These are phyloP conservation scores for Malus orientalis DNA, from an alignment of 306 rosid species.

Conservation along the genomic window DNA sequence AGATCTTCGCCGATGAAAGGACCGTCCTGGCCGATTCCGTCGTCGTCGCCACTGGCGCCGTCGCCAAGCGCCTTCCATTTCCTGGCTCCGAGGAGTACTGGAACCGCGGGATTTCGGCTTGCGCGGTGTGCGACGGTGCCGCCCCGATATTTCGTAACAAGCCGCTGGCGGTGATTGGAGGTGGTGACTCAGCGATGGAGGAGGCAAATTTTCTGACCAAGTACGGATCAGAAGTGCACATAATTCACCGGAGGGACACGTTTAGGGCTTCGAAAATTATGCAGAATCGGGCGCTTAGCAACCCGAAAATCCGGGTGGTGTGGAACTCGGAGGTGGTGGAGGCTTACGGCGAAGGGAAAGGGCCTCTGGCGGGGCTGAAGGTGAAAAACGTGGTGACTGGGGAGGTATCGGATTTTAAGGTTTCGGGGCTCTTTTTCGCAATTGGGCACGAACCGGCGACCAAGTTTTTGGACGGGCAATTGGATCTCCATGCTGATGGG, in stretches of 20 bases:
- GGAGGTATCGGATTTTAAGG: slow-evolving; percentile 57
- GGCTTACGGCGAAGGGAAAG: slow-evolving; percentile 44
- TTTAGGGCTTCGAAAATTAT: slow-evolving; percentile 81
- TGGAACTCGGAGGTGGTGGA: slow-evolving; percentile 68
- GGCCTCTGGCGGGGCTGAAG: slow-evolving; percentile 58
- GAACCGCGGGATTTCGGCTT: slow-evolving; percentile 80
- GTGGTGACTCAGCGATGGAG: slow-evolving; percentile 90
- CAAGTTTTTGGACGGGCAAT: slow-evolving; percentile 67
- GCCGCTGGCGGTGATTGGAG: slow-evolving; percentile 72
- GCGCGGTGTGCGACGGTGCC: slow-evolving; percentile 88
- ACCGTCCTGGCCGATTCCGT: slow-evolving; percentile 45
- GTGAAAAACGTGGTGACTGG: slow-evolving; percentile 49
- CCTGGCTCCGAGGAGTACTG: slow-evolving; percentile 60
- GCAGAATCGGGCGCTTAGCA: slow-evolving; percentile 59
- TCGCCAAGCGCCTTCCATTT: slow-evolving; percentile 58
- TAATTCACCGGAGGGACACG: slow-evolving; percentile 62
- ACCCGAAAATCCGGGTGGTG: slow-evolving; percentile 55
- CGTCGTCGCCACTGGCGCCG: slow-evolving; percentile 81
- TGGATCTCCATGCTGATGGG: slow-evolving; percentile 59
- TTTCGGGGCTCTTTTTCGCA: slow-evolving; percentile 67
- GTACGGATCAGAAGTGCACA: slow-evolving; percentile 62
- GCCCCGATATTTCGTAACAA: slow-evolving; percentile 68
- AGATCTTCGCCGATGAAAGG: slow-evolving; percentile 46
- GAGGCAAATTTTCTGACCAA: slow-evolving; percentile 79
- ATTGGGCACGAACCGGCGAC: slow-evolving; percentile 89